Percentiles rank a stretch among this genome's conserved stretches.
Conservation (phyloP, 2,329 filamentous ascomycete genomes). For the Setomelanomma holmii region DNA sequence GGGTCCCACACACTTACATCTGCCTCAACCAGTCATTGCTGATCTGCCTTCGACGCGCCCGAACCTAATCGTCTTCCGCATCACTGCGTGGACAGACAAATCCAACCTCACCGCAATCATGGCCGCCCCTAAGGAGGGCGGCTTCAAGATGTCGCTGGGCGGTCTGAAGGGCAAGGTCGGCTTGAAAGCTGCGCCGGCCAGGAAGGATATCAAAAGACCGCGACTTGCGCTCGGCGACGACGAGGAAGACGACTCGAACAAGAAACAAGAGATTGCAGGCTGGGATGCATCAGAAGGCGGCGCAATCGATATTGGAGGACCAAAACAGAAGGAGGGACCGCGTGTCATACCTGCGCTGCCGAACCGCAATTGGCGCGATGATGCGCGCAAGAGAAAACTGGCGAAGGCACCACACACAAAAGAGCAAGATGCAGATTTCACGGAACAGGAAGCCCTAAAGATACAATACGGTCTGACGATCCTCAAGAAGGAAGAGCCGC, state of each 20-base stretch:
- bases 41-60: no score
- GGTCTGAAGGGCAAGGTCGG: constrained; percentile 37
- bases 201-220: constrained; percentile 33
- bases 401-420: constrained; percentile 62
- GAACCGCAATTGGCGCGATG: constrained; percentile 70
- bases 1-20: neutral
- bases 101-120: constrained; percentile 33
- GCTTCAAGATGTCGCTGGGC: constrained; percentile 47
- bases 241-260: constrained; percentile 35
- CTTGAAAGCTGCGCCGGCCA: constrained; percentile 24
- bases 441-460: constrained; percentile 48
- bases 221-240: constrained; percentile 41
- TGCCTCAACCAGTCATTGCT: neutral
- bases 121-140: constrained; percentile 39
- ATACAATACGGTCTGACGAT: constrained; percentile 63
- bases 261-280: constrained; percentile 57
- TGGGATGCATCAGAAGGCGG: constrained; percentile 62
- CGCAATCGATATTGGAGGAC: constrained; percentile 50
- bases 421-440: constrained; percentile 45
- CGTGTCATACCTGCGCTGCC: constrained; percentile 65
- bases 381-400: constrained; percentile 62
- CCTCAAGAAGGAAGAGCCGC: constrained; percentile 41
- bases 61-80: no score
- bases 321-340: constrained; percentile 51
- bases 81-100: neutral